Evolutionary conservation across 768 basidiomycete species (phyloP).

Genomic region (Clavaria fumosa): DNA sequence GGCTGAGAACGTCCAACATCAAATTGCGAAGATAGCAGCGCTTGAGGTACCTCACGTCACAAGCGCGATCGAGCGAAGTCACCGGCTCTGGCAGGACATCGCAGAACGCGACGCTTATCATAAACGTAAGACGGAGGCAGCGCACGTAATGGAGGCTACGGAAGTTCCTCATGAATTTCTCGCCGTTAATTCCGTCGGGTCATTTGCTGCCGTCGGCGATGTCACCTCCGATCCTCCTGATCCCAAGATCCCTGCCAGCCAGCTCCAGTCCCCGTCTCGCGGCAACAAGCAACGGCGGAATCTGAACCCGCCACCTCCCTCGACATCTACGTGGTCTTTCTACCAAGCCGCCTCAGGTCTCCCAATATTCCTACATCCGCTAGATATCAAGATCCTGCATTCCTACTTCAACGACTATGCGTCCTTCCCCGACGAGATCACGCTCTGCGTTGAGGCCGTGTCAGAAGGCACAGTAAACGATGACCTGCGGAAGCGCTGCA

Average conservation of each 20-base stretch:
- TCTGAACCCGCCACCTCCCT: slow-evolving; percentile 74
- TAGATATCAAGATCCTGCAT: slow-evolving; percentile 87
- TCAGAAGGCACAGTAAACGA: slow-evolving; percentile 78
- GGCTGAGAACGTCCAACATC: slow-evolving; percentile 56
- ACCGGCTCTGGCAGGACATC: slow-evolving; percentile 40
- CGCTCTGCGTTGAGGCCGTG: slow-evolving; percentile 62
- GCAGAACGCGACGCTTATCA: slow-evolving; percentile 26
- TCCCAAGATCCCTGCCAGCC: slow-evolving; percentile 31
- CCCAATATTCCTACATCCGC: slow-evolving; percentile 84
- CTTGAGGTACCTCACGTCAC: slow-evolving; percentile 56
- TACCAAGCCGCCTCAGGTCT: slow-evolving; percentile 90
- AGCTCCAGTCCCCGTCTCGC: no score
- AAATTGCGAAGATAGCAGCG: slow-evolving; percentile 65
- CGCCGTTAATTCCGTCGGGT: slow-evolving; percentile 22
- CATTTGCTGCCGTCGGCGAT: slow-evolving; percentile 6
- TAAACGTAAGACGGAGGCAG: slow-evolving; percentile 18
- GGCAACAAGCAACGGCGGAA: slow-evolving; percentile 64
- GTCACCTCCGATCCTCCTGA: slow-evolving; percentile 12
- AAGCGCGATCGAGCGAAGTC: slow-evolving; percentile 46
- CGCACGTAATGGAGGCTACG: slow-evolving; percentile 7
- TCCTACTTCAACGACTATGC: slow-evolving; percentile 71
- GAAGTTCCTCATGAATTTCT: slow-evolving; percentile 50
- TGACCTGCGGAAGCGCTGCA: slow-evolving; percentile 86
- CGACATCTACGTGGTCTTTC: slow-evolving; percentile 84
- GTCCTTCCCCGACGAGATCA: slow-evolving; percentile 71